phyloP scores from a whole-genome alignment of 192 early-diverging fungal species.

The Dispira simplex region DNA sequence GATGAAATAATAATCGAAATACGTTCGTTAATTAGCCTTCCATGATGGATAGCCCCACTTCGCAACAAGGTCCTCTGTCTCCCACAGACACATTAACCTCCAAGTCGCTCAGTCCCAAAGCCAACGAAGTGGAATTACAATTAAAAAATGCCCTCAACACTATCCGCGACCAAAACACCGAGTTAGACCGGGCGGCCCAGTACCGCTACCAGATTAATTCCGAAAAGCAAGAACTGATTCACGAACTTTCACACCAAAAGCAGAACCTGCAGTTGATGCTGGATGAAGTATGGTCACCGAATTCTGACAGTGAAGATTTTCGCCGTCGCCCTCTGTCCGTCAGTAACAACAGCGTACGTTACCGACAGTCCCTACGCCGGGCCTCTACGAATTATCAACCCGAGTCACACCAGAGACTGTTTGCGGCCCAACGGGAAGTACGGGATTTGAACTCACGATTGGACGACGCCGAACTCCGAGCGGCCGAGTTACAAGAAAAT shows the following conservation, averaged over 20 bases:
- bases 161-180: conserved; percentile 2
- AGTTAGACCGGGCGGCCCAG: conserved; percentile 8
- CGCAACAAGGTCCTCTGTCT: neutral
- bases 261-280: neutral
- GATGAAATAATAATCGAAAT: no score
- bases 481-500: neutral
- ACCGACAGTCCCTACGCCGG: neutral
- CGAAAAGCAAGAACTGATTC: conserved; percentile 4
- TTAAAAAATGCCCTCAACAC: conserved; percentile 2
- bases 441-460: neutral
- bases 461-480: neutral
- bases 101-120: neutral
- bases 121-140: neutral
- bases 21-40: no score
- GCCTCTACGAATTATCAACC: neutral
- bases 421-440: neutral
- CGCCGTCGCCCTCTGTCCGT: no score
- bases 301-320: conserved; percentile 6
- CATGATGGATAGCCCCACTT: no score
- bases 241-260: conserved; percentile 1
- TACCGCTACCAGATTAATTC: conserved; percentile 9
- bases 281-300: conserved; percentile 5
- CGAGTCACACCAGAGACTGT: neutral
- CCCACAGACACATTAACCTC: neutral
- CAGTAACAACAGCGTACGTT: neutral